Evolutionary conservation across 2,329 filamentous ascomycete species (phyloP), one percentile per base, ranked within the genome.

Genomic region (Aspergillus carbonarius): DNA sequence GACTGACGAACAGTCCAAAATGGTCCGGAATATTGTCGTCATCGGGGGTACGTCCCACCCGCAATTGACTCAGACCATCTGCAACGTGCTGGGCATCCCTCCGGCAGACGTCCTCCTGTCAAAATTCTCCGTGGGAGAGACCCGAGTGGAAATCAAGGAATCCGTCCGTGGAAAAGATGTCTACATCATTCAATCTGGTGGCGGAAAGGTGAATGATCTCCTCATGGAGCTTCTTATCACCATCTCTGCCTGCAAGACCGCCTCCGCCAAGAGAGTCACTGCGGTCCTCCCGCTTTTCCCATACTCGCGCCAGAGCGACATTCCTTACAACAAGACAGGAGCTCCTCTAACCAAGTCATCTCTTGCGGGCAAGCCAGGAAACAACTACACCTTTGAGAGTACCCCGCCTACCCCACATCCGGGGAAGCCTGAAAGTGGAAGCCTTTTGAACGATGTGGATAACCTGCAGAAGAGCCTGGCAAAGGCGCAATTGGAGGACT

Each of bases 121-220:
- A 72, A 97, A 97, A 79, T 99, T 99, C 81, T 91, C 92, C 32
- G 92, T 95, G 54, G 95, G 95, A 66, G 95, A 98, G 81, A 96
- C 91, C 66, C 88, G 93, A 56, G 93, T 96, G 63, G 95, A 98
- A 78, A 96, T 99, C 71, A 85, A 93, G 75, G 95, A 99, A 77
- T 96, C 92, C 13, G 95, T 99, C 53, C 90, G 95, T 68, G 95
- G 91, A 68, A 99, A 99, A 77, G 95, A 99, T 86, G 95, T 97
- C 74, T 99, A 96, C 80, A 97, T 98, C 74, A 92, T 99, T 70
- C 93, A 98, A 78, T 95, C 92, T 42, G 92, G 92, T 67, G 91
- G 91, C 67, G 92, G 92, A 63, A 90, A 90, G 70, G 91, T 97
- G 78, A 99, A 99, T 74, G 95, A 99, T 78, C 88, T 96, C 78